These are phyloP conservation scores for Pterocarpus santalinus DNA, from an alignment of 306 rosid species.

Conservation along the genomic window DNA sequence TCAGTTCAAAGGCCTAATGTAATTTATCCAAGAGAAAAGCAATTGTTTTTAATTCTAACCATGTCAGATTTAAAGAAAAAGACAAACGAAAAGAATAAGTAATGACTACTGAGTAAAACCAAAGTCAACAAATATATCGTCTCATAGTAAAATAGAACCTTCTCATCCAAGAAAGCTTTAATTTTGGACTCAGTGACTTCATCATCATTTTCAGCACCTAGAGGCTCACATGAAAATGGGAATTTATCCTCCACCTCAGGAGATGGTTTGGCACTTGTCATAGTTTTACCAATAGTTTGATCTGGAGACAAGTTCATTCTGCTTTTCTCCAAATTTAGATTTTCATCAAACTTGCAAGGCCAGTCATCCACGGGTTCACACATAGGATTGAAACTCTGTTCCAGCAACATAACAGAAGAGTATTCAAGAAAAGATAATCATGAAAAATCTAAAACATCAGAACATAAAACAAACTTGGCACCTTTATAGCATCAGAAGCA, in stretches of 20 bases:
- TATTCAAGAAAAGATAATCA: conserved; percentile 29
- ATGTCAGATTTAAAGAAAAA: conserved; percentile 30
- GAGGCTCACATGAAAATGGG: conserved; percentile 68
- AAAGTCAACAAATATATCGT: conserved; percentile 38
- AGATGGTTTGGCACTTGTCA: conserved; percentile 49
- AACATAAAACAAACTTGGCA: conserved; percentile 42
- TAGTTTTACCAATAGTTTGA: conserved; percentile 54
- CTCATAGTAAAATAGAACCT: conserved; percentile 59
- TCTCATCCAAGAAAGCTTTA: conserved; percentile 85
- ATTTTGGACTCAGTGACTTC: conserved; percentile 90
- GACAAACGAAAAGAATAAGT: conserved; percentile 22
- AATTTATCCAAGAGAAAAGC: conserved; percentile 41
- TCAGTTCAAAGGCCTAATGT: conserved; percentile 79
- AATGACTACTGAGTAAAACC: conserved; percentile 24
- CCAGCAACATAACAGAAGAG: conserved; percentile 44
- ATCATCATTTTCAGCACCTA: conserved; percentile 79
- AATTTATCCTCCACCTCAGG: conserved; percentile 55
- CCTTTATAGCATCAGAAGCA: conserved; percentile 70
- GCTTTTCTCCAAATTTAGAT: conserved; percentile 57
- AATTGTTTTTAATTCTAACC: conserved; percentile 21
- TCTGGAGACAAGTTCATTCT: conserved; percentile 55
- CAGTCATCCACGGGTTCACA: conserved; percentile 79
- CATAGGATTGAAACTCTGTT: conserved; percentile 87
- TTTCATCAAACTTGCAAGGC: conserved; percentile 68
- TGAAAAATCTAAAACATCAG: conserved; percentile 46